Evolutionary conservation across 257 asterid genomes (phyloP).

Genomic region (Fraxinus pennsylvanica): DNA sequence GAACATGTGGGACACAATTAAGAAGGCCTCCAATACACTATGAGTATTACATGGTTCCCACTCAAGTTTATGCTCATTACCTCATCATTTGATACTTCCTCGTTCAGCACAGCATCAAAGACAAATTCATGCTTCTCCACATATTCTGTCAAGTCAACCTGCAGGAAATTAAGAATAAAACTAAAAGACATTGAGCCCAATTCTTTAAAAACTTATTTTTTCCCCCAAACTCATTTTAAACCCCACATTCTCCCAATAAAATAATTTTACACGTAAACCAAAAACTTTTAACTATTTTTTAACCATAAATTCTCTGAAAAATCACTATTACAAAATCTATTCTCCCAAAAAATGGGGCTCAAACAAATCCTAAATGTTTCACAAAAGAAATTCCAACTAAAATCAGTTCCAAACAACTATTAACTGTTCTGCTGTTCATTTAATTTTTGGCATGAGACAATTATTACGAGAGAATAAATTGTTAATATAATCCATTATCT

Average conservation of each 20-base stretch:
- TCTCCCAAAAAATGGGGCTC: too few relatives aligned
- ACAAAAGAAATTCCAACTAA: constrained; percentile 3
- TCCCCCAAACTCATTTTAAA: too few relatives aligned
- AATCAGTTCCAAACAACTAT: neutral
- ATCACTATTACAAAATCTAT: too few relatives aligned
- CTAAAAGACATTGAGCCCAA: constrained; percentile 6
- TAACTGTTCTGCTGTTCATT: neutral
- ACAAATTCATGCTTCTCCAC: constrained; percentile 97
- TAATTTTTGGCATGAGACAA: constrained; percentile 12
- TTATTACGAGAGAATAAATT: constrained; percentile 4
- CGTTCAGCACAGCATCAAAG: constrained; percentile 95
- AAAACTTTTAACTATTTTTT: too few relatives aligned
- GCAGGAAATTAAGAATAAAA: constrained; percentile 27
- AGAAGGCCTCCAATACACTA: constrained; percentile 4
- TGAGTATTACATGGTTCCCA: neutral
- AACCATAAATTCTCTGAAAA: too few relatives aligned
- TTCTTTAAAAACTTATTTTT: too few relatives aligned
- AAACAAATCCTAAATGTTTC: neutral
- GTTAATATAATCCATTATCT: constrained; percentile 4
- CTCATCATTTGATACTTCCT: constrained; percentile 99
- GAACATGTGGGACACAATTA: constrained; percentile 16
- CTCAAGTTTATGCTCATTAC: constrained; percentile 38
- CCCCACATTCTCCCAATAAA: too few relatives aligned
- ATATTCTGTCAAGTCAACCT: constrained; percentile 97
- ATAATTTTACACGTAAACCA: too few relatives aligned